A percentile compares a stretch with the other conserved stretches of the same genome.
phyloP scores from a whole-genome alignment of 2,329 filamentous ascomycete species.

The Ambrosiella xylebori region DNA sequence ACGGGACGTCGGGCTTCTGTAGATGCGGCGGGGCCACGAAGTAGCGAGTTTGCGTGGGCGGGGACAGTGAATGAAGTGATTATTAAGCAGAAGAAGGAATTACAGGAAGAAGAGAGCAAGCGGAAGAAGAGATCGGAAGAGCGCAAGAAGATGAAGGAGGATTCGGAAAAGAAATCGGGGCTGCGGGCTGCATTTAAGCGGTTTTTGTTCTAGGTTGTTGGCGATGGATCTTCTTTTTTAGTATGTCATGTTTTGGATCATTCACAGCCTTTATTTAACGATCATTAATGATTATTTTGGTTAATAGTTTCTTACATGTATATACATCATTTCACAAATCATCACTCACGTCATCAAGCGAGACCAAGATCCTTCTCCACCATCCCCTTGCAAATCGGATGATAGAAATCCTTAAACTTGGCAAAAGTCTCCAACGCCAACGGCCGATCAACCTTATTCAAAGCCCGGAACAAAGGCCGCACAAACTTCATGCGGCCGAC shows the following conservation, averaged over 20 bases:
- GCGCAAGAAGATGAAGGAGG: constrained; percentile 12
- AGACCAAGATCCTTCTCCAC: constrained; percentile 60
- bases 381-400: constrained; percentile 78
- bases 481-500: constrained; percentile 98
- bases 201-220: constrained; percentile 7
- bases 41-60: background rate
- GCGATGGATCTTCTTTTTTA: background rate
- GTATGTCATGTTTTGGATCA: background rate
- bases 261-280: background rate
- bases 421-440: constrained; percentile 70
- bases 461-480: constrained; percentile 58
- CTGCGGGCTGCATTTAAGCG: constrained; percentile 13
- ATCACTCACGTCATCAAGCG: background rate
- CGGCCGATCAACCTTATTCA: constrained; percentile 57
- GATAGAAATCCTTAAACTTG: constrained; percentile 82
- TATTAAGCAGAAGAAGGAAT: background rate
- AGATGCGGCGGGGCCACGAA: background rate
- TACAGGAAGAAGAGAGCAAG: constrained; percentile 9
- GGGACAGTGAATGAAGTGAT: constrained; percentile 1
- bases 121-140: constrained; percentile 12
- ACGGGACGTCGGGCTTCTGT: constrained; percentile 4
- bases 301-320: background rate
- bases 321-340: background rate
- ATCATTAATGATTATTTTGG: background rate
- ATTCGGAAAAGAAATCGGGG: constrained; percentile 11